Conservation (phyloP, 805 yeast species). For the Metschnikowia peoriensis region DNA sequence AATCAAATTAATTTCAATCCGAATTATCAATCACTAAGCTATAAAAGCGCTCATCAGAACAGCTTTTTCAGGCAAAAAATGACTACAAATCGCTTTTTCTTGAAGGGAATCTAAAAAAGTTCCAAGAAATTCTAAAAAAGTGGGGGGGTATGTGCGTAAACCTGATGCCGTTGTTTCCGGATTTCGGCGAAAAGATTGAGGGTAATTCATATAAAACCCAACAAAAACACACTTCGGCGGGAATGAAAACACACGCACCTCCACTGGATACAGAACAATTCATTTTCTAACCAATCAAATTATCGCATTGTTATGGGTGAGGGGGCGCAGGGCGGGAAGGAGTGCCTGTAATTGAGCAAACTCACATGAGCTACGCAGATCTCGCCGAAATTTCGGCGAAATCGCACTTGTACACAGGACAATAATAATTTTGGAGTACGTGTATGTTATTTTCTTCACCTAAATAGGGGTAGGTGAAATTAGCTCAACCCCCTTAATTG, state of each 20-base stretch:
- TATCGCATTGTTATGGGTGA: background rate
- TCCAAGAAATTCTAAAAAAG: too few species aligned
- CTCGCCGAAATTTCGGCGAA: slow-evolving; percentile 23
- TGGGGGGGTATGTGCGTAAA: too few species aligned
- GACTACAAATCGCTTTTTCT: too few species aligned
- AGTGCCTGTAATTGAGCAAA: background rate
- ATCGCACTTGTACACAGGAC: slow-evolving; percentile 9
- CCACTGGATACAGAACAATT: background rate
- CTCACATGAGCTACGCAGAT: slow-evolving; percentile 3
- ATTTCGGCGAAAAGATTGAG: background rate
- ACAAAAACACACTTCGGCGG: background rate
- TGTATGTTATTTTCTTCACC: background rate
- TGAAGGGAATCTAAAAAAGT: too few species aligned
- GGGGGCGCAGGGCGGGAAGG: background rate
- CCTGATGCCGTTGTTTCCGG: too few species aligned
- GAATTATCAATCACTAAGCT: too few species aligned
- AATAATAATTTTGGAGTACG: background rate
- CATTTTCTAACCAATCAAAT: background rate
- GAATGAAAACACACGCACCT: background rate
- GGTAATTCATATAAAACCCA: background rate
- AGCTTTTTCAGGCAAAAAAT: too few species aligned
- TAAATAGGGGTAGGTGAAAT: slow-evolving; percentile 1
- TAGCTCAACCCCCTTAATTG: background rate
- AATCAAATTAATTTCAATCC: too few species aligned
- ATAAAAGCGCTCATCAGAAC: too few species aligned